Base-by-base conservation (phyloP, 305 asterid species). In the Nicotiana rustica region DNA sequence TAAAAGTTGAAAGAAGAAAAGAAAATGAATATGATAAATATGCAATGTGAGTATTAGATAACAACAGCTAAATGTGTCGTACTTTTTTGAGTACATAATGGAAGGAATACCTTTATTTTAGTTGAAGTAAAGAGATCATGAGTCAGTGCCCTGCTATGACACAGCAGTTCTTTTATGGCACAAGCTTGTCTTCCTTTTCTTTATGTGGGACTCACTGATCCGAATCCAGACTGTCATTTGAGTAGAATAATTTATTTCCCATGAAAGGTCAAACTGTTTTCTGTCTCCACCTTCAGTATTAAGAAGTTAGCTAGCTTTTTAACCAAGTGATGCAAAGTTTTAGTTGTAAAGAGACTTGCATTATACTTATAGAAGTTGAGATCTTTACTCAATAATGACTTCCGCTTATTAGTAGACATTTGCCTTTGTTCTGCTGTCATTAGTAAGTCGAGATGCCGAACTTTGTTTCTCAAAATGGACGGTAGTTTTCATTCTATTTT, bases 221-320 rank as follows among this genome's bases (percentile, higher is more conserved):
- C 79, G 14, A 13, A 73, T 73, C 62, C 80, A 75, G 80, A 75
- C 80, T 75, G 80, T 75, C 80, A 75, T 73, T 29, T 75, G 65
- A 4, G 21, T 75, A 75, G 29, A 75, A 75, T 75, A 52, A 14
- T 0, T 52, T 52, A 29, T 75, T 52, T 29, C 1, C 65, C 47
- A 73, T 52, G 44, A 29, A 44, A 75, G 80, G 80, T 75, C 80
- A 75, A 75, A 75, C 65, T 75, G 31, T 19, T 75, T 25, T 73
- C 55, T 36, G 65, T 52, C 65, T 52, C 31, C 36, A 15, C 17
- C 25, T 25, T 25, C 25, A 25, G 25, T 25, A 25, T 25, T 25
- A 25, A 21, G 60, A 44, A 49, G 62, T 73, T 19, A 75, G 44
- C 79, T 49, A 49, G 47, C 7, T 73, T 73, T 75, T 29, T 1